These are phyloP conservation scores for Aphanomyces astaci DNA, from an alignment of 352 stramenopile species.

Conservation along the genomic window DNA sequence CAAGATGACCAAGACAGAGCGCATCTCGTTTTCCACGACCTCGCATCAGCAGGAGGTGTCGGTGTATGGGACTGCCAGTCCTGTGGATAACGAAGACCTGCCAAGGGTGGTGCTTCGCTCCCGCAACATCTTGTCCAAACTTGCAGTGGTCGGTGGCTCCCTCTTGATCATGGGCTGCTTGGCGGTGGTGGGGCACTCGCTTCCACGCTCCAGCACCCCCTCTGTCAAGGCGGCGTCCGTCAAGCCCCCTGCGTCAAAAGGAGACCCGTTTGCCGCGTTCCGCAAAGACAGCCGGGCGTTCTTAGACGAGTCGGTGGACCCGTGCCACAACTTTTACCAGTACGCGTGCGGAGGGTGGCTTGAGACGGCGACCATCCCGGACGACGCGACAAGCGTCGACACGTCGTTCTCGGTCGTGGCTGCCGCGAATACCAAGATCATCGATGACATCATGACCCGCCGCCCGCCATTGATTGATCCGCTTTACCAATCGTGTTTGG, in stretches of 20 bases:
- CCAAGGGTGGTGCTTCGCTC: background rate
- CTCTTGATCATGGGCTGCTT: background rate
- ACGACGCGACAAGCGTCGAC: slow-evolving; percentile 39
- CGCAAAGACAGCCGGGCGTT: slow-evolving; percentile 34
- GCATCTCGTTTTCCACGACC: background rate
- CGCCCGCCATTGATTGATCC: slow-evolving; percentile 43
- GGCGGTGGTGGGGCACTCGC: background rate
- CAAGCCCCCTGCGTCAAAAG: background rate
- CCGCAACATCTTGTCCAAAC: background rate
- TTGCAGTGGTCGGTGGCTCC: background rate
- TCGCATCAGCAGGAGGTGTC: background rate
- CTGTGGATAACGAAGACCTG: background rate
- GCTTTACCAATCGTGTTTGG: slow-evolving; percentile 55
- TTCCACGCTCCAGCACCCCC: background rate
- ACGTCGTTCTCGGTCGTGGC: slow-evolving; percentile 48
- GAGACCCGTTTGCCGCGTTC: slow-evolving; percentile 25
- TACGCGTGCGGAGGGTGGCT: slow-evolving; percentile 73
- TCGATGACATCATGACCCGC: slow-evolving; percentile 39
- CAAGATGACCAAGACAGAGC: background rate
- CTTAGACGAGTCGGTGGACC: slow-evolving; percentile 45
- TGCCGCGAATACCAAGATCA: slow-evolving; percentile 44
- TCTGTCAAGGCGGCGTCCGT: background rate
- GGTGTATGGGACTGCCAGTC: background rate
- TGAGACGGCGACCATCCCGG: slow-evolving; percentile 40
- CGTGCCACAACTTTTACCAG: slow-evolving; percentile 68